These are phyloP conservation scores for Pleurotus tuoliensis DNA, from an alignment of 768 basidiomycete species.

Conservation along the genomic window DNA sequence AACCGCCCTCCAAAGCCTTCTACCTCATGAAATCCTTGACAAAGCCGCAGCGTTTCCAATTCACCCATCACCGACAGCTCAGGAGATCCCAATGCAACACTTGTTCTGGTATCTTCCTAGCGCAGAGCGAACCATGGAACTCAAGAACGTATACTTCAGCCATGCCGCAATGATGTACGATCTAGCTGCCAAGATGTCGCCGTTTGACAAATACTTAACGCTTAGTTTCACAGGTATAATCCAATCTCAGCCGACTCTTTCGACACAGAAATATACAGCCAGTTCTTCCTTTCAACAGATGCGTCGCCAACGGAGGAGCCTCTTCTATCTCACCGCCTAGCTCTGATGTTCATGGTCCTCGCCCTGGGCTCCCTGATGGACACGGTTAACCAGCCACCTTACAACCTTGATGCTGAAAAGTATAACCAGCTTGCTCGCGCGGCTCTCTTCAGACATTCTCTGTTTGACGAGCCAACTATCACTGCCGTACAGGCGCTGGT, in stretches of 20 bases:
- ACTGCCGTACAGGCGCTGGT: conserved; percentile 66
- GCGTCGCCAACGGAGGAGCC: conserved; percentile 46
- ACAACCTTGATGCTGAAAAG: conserved; percentile 66
- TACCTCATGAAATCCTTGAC: conserved; percentile 60
- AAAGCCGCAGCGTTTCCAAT: conserved; percentile 68
- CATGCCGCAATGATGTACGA: conserved; percentile 72
- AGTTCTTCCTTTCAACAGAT: conserved; percentile 49
- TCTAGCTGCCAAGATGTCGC: neutral
- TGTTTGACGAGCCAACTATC: conserved; percentile 67
- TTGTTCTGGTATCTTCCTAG: conserved; percentile 72
- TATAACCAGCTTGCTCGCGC: conserved; percentile 67
- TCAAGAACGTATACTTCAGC: conserved; percentile 58
- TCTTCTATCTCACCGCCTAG: conserved; percentile 54
- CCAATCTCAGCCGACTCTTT: conserved; percentile 59
- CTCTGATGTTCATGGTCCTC: conserved; percentile 62
- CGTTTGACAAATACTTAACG: neutral
- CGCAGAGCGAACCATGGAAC: conserved; percentile 52
- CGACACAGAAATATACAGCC: conserved; percentile 53
- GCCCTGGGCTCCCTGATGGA: conserved; percentile 66
- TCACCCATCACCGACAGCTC: conserved; percentile 32
- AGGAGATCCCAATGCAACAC: conserved; percentile 42
- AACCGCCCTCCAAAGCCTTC: conserved; percentile 45
- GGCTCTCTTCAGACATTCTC: conserved; percentile 56
- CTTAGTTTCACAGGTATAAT: conserved; percentile 49
- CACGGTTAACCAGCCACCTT: conserved; percentile 42